Evolutionary conservation across 2,329 filamentous ascomycete species (phyloP), one percentile per base, ranked within the genome.

Genomic region (Beauveria rudraprayagi): DNA sequence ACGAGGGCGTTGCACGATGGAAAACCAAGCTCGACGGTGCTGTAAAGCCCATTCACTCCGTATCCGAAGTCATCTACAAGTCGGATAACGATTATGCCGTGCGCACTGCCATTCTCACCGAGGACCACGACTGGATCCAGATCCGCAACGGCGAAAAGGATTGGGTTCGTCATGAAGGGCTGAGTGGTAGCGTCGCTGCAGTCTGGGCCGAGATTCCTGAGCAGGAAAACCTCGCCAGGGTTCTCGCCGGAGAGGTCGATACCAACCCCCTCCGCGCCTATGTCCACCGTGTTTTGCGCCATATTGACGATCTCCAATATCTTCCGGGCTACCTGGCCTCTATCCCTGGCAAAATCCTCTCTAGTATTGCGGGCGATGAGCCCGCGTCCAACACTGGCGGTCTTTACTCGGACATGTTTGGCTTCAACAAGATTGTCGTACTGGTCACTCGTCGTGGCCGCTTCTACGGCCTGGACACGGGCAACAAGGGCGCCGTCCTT

Each of bases 171-270:
- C 84, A 86, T 9, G 94, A 99, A 73, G 89, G 89, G 5, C 77
- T 99, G 56, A 87, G 88, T n/a, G 87, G 87, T 50, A 86, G 85
- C n/a, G 80, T 91, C 28, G 87, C 90, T 58, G 92, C 91, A 43
- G 84, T 85, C 11, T 96, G 91, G 83, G 89, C 88, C 0, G 90
- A 93, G 55, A 82, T 91, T 6, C 86, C 88, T 14, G 85, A 88
- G 66, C 83, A 83, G 17, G 89, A 92, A 70, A 82, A 86, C 56
- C 78, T 97, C 54, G 91, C 87, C 6, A 87, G 90, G 71, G 90
- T 91, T 34, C 79, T 97, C 8, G 89, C 96, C 66, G 84, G 90
- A 26, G 93, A 99, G 75, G 89, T 90, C 4, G 89, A 96, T 70
- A 89, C 88, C 69, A 96, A 89, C 70, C 80, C 90, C 3, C 69